A percentile compares a stretch with the other conserved stretches of the same genome.
These are phyloP conservation scores for Buddleja alternifolia DNA, from an alignment of 257 asterid species.

Conservation along the genomic window DNA sequence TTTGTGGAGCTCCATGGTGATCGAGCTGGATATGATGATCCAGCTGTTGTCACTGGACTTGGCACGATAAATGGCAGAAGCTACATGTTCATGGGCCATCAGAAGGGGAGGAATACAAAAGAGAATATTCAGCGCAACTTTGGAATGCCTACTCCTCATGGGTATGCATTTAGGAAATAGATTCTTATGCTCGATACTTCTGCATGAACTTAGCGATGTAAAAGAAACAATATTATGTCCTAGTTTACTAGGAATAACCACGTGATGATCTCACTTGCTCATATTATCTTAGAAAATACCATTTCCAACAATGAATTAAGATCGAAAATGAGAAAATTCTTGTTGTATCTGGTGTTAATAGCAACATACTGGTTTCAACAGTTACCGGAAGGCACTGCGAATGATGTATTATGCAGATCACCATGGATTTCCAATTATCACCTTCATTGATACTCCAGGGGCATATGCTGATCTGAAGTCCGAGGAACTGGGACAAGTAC, in stretches of 20 bases:
- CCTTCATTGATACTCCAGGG: constrained; percentile 95
- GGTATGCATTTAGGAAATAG: constrained; percentile 50
- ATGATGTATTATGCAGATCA: constrained; percentile 97
- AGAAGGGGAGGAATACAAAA: constrained; percentile 88
- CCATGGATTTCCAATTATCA: constrained; percentile 84
- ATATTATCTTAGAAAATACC: neutral
- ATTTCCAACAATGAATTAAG: neutral
- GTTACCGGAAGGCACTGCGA: constrained; percentile 91
- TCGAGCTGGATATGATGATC: constrained; percentile 95
- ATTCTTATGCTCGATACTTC: constrained; percentile 1
- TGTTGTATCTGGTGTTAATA: constrained; percentile 22
- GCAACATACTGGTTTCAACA: constrained; percentile 39
- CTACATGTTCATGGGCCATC: constrained; percentile 95
- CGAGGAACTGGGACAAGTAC: constrained; percentile 87
- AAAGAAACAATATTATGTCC: constrained; percentile 4
- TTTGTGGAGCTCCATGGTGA: constrained; percentile 98
- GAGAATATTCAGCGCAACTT: constrained; percentile 88
- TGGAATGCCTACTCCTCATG: constrained; percentile 99
- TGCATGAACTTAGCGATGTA: constrained; percentile 11
- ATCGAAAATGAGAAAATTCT: constrained; percentile 1
- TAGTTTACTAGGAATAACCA: constrained; percentile 6
- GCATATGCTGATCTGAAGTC: constrained; percentile 94
- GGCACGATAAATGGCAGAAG: constrained; percentile 82
- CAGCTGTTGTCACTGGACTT: constrained; percentile 87
- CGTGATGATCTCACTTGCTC: neutral